Percentiles rank a stretch among this genome's conserved stretches.
Conservation (phyloP, 331 rosid genomes). For the Telfairia occidentalis region DNA sequence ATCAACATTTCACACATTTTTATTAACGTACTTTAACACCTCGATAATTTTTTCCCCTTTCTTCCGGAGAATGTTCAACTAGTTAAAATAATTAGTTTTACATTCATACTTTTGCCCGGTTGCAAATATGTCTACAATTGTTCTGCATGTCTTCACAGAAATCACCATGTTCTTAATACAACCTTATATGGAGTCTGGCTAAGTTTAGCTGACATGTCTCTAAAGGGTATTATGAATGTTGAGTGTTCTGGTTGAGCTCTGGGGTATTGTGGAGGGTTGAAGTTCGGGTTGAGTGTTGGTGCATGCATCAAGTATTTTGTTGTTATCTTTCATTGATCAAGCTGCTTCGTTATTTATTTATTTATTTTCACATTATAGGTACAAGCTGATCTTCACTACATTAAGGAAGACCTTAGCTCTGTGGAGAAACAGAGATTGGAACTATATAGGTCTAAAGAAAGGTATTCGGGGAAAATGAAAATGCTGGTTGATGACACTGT, state of each 20-base stretch:
- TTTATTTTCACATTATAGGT: constrained; percentile 13
- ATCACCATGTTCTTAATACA: not conserved
- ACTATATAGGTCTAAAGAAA: constrained; percentile 16
- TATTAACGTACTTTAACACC: not conserved
- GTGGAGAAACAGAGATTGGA: constrained; percentile 31
- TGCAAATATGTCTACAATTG: not conserved
- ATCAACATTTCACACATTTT: not conserved
- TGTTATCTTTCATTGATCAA: not conserved
- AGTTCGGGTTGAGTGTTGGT: not conserved
- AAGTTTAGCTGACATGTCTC: not conserved
- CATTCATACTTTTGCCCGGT: not conserved
- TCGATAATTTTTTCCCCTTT: not conserved
- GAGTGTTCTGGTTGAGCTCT: too few relatives aligned
- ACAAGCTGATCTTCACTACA: constrained; percentile 27
- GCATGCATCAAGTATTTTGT: not conserved
- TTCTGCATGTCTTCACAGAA: not conserved
- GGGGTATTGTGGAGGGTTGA: not conserved
- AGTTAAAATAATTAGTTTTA: too few relatives aligned
- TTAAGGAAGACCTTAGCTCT: constrained; percentile 25
- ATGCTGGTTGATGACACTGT: constrained; percentile 18
- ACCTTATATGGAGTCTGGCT: not conserved
- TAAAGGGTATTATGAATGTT: not conserved
- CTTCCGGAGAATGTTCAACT: not conserved
- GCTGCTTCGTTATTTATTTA: not conserved
- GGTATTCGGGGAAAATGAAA: constrained; percentile 19